Percentiles rank a stretch among this genome's conserved stretches.
These are phyloP conservation scores for Guillardia theta DNA, from an alignment of 78 protist genomes.

Conservation along the genomic window DNA sequence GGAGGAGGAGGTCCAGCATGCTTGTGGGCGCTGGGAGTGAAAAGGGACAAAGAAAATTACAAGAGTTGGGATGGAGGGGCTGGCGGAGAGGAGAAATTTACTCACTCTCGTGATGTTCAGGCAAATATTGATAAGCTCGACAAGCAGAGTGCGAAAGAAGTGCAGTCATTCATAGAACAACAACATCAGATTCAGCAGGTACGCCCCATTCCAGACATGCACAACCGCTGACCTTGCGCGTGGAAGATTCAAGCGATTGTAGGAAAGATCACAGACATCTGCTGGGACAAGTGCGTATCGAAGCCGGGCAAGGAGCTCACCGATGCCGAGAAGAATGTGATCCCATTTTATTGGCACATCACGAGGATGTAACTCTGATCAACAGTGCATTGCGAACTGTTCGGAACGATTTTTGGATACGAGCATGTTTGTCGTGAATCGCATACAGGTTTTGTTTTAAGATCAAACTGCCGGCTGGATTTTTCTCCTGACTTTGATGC, in stretches of 20 bases:
- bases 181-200: constrained; percentile 18
- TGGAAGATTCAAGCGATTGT: background rate
- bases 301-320: constrained; percentile 26
- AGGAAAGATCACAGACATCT: background rate
- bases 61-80: no score
- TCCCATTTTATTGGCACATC: background rate
- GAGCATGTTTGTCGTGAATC: constrained; percentile 13
- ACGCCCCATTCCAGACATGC: background rate
- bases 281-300: constrained; percentile 20
- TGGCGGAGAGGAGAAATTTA: no score
- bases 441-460: no score
- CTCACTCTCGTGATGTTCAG: no score
- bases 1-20: no score
- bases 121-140: background rate
- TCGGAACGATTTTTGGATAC: constrained; percentile 1
- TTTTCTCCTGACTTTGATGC: no score
- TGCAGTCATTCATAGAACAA: background rate
- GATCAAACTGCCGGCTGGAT: no score
- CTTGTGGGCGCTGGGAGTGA: no score
- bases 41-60: no score
- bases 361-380: background rate
- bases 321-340: background rate
- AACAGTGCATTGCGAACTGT: constrained; percentile 7
- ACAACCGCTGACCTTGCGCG: background rate
- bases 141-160: background rate